These are phyloP conservation scores for Melaleuca quinquenervia DNA, from an alignment of 345 rosid species.

Conservation along the genomic window DNA sequence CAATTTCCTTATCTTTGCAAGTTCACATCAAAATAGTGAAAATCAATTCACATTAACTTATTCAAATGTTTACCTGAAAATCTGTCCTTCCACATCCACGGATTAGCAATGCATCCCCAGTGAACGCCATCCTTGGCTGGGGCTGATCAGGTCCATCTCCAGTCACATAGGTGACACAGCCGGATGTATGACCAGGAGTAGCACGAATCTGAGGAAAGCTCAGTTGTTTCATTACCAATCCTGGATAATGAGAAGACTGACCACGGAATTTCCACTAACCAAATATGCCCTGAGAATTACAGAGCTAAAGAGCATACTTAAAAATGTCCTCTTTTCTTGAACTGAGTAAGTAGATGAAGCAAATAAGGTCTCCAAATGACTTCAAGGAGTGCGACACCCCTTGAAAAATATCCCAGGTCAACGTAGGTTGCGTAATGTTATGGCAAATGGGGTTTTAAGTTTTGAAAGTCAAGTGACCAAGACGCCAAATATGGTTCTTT, in stretches of 20 bases:
- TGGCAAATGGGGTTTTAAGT: not conserved
- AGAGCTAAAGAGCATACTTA: not conserved
- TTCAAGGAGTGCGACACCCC: not conserved
- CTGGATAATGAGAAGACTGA: not conserved
- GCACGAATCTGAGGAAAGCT: slow-evolving; percentile 47
- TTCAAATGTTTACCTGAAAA: slow-evolving; percentile 54
- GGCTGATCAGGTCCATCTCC: slow-evolving; percentile 82
- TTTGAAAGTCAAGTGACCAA: not conserved
- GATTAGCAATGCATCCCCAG: slow-evolving; percentile 79
- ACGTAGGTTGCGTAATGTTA: not conserved
- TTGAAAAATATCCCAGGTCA: not conserved
- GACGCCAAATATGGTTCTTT: not conserved
- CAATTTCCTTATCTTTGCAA: not conserved
- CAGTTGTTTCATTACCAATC: not conserved
- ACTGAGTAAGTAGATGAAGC: not conserved
- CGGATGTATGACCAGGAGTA: slow-evolving; percentile 90
- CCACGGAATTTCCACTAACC: not conserved
- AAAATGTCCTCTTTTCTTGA: not conserved
- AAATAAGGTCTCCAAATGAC: not conserved
- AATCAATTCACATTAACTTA: not conserved
- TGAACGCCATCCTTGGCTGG: slow-evolving; percentile 86
- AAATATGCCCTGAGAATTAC: not conserved
- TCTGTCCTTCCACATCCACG: slow-evolving; percentile 99
- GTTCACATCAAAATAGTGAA: not conserved
- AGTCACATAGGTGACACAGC: slow-evolving; percentile 90